These are phyloP conservation scores for Stagonosporopsis vannaccii DNA, from an alignment of 2,329 filamentous ascomycete genomes.

Conservation along the genomic window DNA sequence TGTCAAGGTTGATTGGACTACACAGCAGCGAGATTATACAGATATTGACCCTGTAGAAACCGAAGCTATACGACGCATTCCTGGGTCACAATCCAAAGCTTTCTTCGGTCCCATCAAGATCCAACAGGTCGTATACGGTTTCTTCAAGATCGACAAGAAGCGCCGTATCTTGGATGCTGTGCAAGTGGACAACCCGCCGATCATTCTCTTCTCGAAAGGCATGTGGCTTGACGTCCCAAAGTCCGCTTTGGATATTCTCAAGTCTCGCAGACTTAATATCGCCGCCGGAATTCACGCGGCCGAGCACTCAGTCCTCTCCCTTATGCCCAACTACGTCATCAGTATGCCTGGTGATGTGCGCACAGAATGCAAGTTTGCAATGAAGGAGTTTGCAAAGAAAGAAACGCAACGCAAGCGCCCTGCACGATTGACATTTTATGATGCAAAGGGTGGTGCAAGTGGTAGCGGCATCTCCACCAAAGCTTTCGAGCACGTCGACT, in stretches of 20 bases:
- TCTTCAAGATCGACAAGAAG: constrained; percentile 93
- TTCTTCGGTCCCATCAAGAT: constrained; percentile 90
- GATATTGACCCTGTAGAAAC: constrained; percentile 94
- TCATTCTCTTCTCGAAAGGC: constrained; percentile 83
- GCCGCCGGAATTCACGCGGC: constrained; percentile 93
- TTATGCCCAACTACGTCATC: constrained; percentile 91
- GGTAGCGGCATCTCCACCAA: constrained; percentile 90
- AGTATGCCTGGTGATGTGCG: constrained; percentile 89
- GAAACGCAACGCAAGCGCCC: constrained; percentile 80
- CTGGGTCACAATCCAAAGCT: constrained; percentile 69
- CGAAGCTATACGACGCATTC: constrained; percentile 80
- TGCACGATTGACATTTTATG: constrained; percentile 90
- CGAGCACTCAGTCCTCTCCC: constrained; percentile 85
- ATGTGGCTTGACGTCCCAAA: constrained; percentile 96
- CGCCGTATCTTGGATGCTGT: constrained; percentile 89
- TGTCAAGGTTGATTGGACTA: constrained; percentile 95
- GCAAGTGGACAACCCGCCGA: constrained; percentile 90
- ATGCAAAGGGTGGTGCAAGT: constrained; percentile 84
- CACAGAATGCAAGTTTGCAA: constrained; percentile 89
- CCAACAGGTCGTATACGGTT: constrained; percentile 88
- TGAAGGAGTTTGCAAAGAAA: constrained; percentile 83
- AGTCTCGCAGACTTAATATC: constrained; percentile 74
- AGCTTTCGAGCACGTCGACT: constrained; percentile 90
- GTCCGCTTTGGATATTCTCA: constrained; percentile 78
- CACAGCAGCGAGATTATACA: constrained; percentile 89